Evolutionary conservation across 2,329 filamentous ascomycete genomes (phyloP), one percentile per base, ranked within the genome.

Genomic region (Penicillium sp.): DNA sequence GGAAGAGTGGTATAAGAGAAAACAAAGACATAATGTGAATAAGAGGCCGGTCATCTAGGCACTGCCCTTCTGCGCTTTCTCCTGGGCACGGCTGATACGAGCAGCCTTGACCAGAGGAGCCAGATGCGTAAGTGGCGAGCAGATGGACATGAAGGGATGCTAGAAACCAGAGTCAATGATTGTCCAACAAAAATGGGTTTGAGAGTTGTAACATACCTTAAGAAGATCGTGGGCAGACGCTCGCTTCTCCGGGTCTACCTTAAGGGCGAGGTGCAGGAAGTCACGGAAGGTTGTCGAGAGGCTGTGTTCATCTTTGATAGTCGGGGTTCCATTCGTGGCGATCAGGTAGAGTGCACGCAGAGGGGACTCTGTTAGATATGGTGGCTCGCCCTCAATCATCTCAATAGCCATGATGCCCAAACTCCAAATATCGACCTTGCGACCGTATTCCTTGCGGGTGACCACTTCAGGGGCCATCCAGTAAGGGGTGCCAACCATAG

Each of bases 401-500:
- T 99, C 94, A 68, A 99, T 97, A 7, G 94, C 92, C 94, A 99
- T 97, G 77, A 99, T 99, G 56, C 94, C 94, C 43, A 99, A 80
- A 56, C 90, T 96, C 94, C 94, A 99, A 65, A 99, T 97, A 70
- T 99, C 94, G 52, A 99, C 93, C 76, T 97, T 99, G 60, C 93
- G 89, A 63, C 94, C 94, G 75, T 99, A 99, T 76, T 97, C 94
- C 75, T 97, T 97, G 41, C 92, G 83, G 6, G 92, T 97, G 26
- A 99, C 94, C 22, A 99, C 93, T 76, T 99, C 94, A 3, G 94
- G 94, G 1, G 94, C 94, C 94, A 99, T 99, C 94, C 94, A 99
- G 76, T 99, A 99, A 2, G 94, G 94, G 7, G 94, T 97, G 51
- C 94, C 94, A 43, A 99, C 94, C 94, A 97, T 99, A 14, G 94